Evolutionary conservation across 805 yeast species (phyloP).

Genomic region (Zygosaccharomyces bisporus): DNA sequence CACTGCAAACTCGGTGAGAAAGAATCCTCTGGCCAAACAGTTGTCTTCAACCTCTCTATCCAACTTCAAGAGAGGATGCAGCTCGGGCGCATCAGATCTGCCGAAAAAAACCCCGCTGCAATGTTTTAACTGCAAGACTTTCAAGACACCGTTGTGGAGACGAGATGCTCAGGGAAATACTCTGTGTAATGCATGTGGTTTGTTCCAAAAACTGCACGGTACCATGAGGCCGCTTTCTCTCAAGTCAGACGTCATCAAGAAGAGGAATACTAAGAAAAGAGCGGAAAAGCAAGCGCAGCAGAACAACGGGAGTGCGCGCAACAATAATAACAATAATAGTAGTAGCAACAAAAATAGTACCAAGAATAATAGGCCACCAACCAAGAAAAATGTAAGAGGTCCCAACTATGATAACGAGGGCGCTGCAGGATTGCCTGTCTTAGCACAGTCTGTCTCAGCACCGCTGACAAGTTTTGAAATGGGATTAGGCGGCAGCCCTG

Average conservation of each 20-base stretch:
- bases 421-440: slow-evolving; percentile 1
- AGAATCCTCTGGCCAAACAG: slow-evolving; percentile 28
- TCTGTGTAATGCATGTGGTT: slow-evolving; percentile 93
- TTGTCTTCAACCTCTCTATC: slow-evolving; percentile 30
- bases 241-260: slow-evolving; percentile 89
- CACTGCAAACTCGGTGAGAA: slow-evolving; percentile 29
- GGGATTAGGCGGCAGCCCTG: slow-evolving; percentile 7
- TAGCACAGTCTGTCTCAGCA: slow-evolving; percentile 9
- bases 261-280: slow-evolving; percentile 63
- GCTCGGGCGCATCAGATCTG: slow-evolving; percentile 21
- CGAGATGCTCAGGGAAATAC: slow-evolving; percentile 90
- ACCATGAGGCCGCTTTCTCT: slow-evolving; percentile 87
- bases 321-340: slow-evolving; percentile 4
- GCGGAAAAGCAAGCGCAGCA: slow-evolving; percentile 28
- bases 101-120: slow-evolving; percentile 37
- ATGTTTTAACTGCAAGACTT: slow-evolving; percentile 89
- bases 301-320: slow-evolving; percentile 7
- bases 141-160: slow-evolving; percentile 93
- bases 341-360: slow-evolving; percentile 5
- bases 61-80: slow-evolving; percentile 24
- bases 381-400: slow-evolving; percentile 14
- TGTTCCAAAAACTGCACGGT: slow-evolving; percentile 90
- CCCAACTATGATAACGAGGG: not conserved
- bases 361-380: slow-evolving; percentile 10
- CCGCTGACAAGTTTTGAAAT: slow-evolving; percentile 15